Evolutionary conservation across 2,329 filamentous ascomycete species (phyloP).

Genomic region (Aspergillus sergii): DNA sequence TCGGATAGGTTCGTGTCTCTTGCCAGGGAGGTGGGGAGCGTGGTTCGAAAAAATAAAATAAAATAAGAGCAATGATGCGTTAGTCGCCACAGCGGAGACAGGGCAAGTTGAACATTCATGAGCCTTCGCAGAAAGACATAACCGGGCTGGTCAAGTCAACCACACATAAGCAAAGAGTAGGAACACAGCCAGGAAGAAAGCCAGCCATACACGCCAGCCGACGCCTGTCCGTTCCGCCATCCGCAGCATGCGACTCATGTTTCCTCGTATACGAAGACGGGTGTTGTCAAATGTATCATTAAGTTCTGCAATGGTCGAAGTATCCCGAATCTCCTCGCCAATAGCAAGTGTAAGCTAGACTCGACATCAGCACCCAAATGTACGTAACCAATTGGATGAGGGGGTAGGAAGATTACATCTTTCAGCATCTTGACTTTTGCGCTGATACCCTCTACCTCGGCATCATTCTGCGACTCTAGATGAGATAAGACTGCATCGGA

Average conservation of each 20-base stretch:
- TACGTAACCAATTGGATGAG: background rate
- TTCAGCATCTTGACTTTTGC: constrained; percentile 89
- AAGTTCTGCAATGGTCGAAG: constrained; percentile 86
- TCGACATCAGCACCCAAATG: constrained; percentile 9
- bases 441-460: constrained; percentile 84
- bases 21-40: background rate
- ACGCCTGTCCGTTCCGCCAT: constrained; percentile 97
- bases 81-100: background rate
- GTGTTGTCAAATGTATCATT: constrained; percentile 92
- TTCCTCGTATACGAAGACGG: constrained; percentile 76
- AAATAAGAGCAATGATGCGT: background rate
- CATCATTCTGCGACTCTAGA: constrained; percentile 93
- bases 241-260: constrained; percentile 94
- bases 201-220: constrained; percentile 90
- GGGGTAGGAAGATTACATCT: constrained; percentile 62
- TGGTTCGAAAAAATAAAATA: background rate
- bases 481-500: constrained; percentile 88
- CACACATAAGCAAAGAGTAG: constrained; percentile 90
- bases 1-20: background rate
- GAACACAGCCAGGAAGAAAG: constrained; percentile 82
- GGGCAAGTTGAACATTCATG: background rate
- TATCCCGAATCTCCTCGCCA: constrained; percentile 92
- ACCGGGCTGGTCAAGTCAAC: constrained; percentile 64
- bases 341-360: constrained; percentile 83
- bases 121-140: background rate